phyloP scores from a whole-genome alignment of 169 alveolate genomes.

The Besnoitia besnoiti region DNA sequence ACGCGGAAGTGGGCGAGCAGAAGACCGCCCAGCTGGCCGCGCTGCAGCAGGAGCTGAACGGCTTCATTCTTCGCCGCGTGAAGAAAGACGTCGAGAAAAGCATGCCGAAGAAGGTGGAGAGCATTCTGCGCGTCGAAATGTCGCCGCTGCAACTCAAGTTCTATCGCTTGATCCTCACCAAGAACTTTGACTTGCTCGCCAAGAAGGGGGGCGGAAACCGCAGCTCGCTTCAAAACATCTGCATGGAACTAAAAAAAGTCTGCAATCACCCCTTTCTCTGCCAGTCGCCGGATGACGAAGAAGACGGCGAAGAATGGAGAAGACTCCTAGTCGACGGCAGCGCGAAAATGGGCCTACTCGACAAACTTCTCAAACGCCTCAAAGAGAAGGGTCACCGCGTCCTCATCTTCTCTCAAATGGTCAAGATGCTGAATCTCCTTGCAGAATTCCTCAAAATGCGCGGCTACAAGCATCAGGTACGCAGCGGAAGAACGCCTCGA shows the following conservation, averaged over 20 bases:
- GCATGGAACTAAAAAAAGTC: constrained; percentile 97
- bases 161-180: constrained; percentile 86
- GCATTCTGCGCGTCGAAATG: constrained; percentile 89
- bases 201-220: constrained; percentile 87
- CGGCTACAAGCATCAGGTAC: constrained; percentile 91
- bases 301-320: constrained; percentile 11
- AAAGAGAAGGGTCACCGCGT: constrained; percentile 89
- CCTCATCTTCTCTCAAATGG: constrained; percentile 93
- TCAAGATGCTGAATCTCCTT: constrained; percentile 90
- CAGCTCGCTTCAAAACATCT: constrained; percentile 84
- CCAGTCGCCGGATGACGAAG: constrained; percentile 88
- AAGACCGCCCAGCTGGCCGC: constrained; percentile 86
- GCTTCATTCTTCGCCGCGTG: constrained; percentile 87
- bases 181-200: constrained; percentile 90
- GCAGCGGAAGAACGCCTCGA: too few species aligned
- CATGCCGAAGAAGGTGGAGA: constrained; percentile 90
- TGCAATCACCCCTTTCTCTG: constrained; percentile 99
- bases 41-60: constrained; percentile 85
- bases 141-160: constrained; percentile 89
- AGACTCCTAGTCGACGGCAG: constrained; percentile 38
- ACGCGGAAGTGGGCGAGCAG: constrained; percentile 87
- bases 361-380: constrained; percentile 90
- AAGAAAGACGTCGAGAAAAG: constrained; percentile 92
- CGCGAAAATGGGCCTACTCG: constrained; percentile 95
- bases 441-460: constrained; percentile 88